These are phyloP conservation scores for Stygiomarasmius scandens DNA, from an alignment of 1,284 basidiomycete species.

Conservation along the genomic window DNA sequence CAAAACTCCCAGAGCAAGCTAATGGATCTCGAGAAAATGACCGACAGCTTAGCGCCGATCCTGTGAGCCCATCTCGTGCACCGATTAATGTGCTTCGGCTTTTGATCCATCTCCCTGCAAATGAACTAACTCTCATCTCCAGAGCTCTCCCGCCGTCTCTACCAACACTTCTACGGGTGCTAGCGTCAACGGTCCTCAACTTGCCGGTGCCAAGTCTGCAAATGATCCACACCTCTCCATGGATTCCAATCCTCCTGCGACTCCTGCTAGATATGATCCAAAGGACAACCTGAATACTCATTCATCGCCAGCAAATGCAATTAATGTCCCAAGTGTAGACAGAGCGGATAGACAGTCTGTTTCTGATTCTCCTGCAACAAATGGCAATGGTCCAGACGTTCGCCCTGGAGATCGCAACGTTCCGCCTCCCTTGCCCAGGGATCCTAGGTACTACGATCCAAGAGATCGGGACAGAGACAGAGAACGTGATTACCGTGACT, in stretches of 20 bases:
- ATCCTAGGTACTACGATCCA: constrained; percentile 4
- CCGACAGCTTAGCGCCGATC: constrained; percentile 5
- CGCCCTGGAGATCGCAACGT: constrained; percentile 5
- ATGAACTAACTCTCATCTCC: not conserved
- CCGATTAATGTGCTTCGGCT: not conserved
- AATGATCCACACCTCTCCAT: not conserved
- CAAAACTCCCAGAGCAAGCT: constrained; percentile 42
- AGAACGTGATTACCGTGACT: constrained; percentile 33
- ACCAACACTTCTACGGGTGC: not conserved
- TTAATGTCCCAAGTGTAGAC: too few relatives aligned
- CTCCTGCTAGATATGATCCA: not conserved
- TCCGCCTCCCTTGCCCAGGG: too few relatives aligned
- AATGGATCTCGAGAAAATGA: constrained; percentile 16
- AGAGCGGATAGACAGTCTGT: not conserved
- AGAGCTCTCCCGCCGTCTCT: not conserved
- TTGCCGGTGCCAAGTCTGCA: constrained; percentile 7
- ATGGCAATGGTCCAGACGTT: not conserved
- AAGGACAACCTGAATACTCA: too few relatives aligned
- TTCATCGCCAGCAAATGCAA: not conserved
- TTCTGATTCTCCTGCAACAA: not conserved
- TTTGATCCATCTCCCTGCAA: not conserved
- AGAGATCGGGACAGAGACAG: constrained; percentile 34
- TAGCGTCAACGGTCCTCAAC: not conserved
- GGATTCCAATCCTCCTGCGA: not conserved
- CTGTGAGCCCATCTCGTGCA: not conserved